phyloP scores from a whole-genome alignment of 371 early-diverging fungal species.

The Gilbertella persicaria region DNA sequence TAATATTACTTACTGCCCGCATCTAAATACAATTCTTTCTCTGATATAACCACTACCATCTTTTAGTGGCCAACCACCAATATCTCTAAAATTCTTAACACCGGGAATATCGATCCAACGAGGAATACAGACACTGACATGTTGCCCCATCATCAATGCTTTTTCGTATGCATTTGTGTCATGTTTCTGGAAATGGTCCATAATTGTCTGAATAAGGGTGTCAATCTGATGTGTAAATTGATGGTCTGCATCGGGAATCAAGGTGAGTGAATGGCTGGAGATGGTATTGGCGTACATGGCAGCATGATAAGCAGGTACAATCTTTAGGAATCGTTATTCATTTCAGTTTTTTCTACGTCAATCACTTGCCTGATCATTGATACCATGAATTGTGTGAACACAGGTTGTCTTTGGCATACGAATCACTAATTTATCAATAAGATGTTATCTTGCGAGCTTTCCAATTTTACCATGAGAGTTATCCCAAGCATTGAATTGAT shows the following conservation, averaged over 20 bases:
- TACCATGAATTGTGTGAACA: conserved; percentile 55
- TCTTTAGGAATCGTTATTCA: conserved; percentile 17
- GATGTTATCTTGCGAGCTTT: neutral
- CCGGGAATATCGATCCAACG: conserved; percentile 57
- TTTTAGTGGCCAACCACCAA: conserved; percentile 53
- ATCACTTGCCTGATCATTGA: conserved; percentile 47
- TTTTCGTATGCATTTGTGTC: conserved; percentile 52
- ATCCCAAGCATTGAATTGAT: conserved; percentile 28
- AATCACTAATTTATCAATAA: conserved; percentile 26
- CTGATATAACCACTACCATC: conserved; percentile 46
- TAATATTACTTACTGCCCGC: conserved; percentile 40
- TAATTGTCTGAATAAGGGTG: conserved; percentile 34
- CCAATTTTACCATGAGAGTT: conserved; percentile 32
- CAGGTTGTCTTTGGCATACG: conserved; percentile 54
- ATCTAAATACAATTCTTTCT: conserved; percentile 47
- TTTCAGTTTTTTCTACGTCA: neutral
- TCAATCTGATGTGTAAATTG: conserved; percentile 44
- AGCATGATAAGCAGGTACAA: conserved; percentile 55
- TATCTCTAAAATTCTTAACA: conserved; percentile 61
- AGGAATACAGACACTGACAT: conserved; percentile 32
- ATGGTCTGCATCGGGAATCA: conserved; percentile 55
- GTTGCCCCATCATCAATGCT: conserved; percentile 35
- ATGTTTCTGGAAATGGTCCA: conserved; percentile 33
- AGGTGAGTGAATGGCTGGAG: conserved; percentile 45
- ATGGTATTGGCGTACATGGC: conserved; percentile 46